A percentile compares a stretch with the other conserved stretches of the same genome.
Conservation (phyloP, 495 filamentous ascomycete species). For the Rhizodiscina lignyota region DNA sequence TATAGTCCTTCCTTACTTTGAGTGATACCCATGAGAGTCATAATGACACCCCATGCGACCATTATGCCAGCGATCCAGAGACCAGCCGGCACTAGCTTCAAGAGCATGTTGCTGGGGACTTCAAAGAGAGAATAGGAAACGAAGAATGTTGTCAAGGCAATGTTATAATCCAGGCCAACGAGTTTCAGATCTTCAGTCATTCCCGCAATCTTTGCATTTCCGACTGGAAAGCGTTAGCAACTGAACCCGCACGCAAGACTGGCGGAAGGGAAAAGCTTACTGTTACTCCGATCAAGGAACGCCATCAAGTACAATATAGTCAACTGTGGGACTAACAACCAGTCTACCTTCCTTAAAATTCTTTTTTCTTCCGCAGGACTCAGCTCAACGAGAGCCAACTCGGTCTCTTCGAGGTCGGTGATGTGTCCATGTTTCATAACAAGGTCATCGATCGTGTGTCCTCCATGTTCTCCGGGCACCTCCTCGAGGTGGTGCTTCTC, state of each 20-base stretch:
- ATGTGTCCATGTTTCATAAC: background rate
- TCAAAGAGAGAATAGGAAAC: background rate
- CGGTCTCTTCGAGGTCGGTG: background rate
- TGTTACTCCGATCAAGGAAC: background rate
- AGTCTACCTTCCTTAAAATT: background rate
- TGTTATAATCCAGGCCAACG: background rate
- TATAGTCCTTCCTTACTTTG: background rate
- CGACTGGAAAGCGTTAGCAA: background rate
- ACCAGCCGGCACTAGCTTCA: background rate
- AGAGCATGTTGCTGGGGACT: background rate
- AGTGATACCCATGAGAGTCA: background rate
- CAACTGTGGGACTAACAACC: background rate
- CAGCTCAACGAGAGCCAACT: background rate
- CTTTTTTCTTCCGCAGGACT: background rate
- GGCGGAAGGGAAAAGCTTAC: background rate
- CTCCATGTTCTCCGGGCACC: no score
- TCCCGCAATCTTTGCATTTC: background rate
- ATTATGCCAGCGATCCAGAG: background rate
- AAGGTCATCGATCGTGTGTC: no score
- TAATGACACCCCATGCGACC: background rate
- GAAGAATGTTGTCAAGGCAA: background rate
- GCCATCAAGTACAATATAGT: background rate
- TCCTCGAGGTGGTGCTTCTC: no score
- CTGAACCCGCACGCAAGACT: background rate
- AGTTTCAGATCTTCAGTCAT: background rate